Evolutionary conservation across 345 rosid species (phyloP).

Genomic region (Microcos paniculata): DNA sequence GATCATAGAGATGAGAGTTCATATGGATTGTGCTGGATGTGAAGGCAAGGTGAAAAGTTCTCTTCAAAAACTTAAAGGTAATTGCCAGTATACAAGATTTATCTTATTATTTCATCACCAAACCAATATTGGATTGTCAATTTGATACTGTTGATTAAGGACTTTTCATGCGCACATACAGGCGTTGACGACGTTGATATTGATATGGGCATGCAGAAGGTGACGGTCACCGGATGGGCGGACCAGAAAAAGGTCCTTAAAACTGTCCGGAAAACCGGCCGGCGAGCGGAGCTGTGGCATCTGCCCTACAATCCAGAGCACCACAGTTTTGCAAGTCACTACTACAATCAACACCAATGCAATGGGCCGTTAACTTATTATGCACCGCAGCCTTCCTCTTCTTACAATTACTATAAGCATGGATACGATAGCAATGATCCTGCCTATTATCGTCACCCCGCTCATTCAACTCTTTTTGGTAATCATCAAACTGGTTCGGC

Average conservation of each 20-base stretch:
- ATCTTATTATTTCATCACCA: too few species aligned
- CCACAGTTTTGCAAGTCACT: constrained; percentile 25
- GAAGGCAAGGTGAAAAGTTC: constrained; percentile 60
- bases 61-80: constrained; percentile 76
- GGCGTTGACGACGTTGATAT: constrained; percentile 78
- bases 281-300: constrained; percentile 91
- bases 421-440: constrained; percentile 59
- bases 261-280: constrained; percentile 64
- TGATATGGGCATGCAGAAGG: constrained; percentile 72
- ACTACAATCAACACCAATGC: constrained; percentile 53
- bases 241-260: constrained; percentile 80
- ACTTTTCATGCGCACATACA: constrained; percentile 9
- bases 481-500: constrained; percentile 54
- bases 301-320: constrained; percentile 62
- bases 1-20: constrained; percentile 82
- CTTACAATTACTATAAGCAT: constrained; percentile 86
- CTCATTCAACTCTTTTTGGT: constrained; percentile 47
- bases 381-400: constrained; percentile 60
- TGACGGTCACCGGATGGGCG: constrained; percentile 75
- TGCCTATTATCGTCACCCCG: constrained; percentile 43
- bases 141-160: too few species aligned
- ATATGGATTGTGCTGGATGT: constrained; percentile 87
- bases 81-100: too few species aligned
- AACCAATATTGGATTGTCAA: too few species aligned
- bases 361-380: constrained; percentile 52